A percentile compares a stretch with the other conserved stretches of the same genome.
Conservation (phyloP, 23 red algal species). For the Pyropia haitanensis region DNA sequence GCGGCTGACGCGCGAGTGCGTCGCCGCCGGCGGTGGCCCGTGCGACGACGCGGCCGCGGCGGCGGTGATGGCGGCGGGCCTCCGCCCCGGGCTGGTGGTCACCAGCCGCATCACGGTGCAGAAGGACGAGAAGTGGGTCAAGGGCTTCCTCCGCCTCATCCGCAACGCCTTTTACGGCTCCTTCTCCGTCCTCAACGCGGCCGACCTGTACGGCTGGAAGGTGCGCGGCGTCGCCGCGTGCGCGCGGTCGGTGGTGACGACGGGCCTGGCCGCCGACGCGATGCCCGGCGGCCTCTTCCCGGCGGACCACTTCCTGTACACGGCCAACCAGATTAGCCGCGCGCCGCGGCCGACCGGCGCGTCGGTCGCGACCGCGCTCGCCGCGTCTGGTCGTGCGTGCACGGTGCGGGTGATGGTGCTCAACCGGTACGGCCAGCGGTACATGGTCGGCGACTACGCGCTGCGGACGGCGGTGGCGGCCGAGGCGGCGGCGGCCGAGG, state of each 20-base stretch:
- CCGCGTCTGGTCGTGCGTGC: slow-evolving; percentile 7
- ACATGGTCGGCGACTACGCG: slow-evolving; percentile 32
- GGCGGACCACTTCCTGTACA: slow-evolving; percentile 14
- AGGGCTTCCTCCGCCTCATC: slow-evolving; percentile 46
- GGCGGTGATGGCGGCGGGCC: background rate
- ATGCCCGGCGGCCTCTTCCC: slow-evolving; percentile 11
- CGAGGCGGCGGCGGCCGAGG: slow-evolving; percentile 12
- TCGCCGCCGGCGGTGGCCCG: background rate
- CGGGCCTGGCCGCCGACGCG: slow-evolving; percentile 11
- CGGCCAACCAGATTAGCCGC: slow-evolving; percentile 10
- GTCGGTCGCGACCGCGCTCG: background rate
- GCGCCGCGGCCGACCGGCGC: background rate
- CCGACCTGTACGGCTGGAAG: slow-evolving; percentile 50
- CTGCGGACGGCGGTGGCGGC: slow-evolving; percentile 20
- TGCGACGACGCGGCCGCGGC: background rate
- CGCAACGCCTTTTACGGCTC: slow-evolving; percentile 25
- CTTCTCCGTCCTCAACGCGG: slow-evolving; percentile 30
- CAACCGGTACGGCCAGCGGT: slow-evolving; percentile 41
- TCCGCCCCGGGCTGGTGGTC: slow-evolving; percentile 36
- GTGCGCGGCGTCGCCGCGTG: slow-evolving; percentile 46
- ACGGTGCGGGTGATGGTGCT: slow-evolving; percentile 33
- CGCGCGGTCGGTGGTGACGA: slow-evolving; percentile 44
- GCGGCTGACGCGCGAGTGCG: background rate
- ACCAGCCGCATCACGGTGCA: slow-evolving; percentile 28
- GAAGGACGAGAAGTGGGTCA: slow-evolving; percentile 49